phyloP scores from a whole-genome alignment of 1,139 yeast species.

The Geotrichum armillariae region DNA sequence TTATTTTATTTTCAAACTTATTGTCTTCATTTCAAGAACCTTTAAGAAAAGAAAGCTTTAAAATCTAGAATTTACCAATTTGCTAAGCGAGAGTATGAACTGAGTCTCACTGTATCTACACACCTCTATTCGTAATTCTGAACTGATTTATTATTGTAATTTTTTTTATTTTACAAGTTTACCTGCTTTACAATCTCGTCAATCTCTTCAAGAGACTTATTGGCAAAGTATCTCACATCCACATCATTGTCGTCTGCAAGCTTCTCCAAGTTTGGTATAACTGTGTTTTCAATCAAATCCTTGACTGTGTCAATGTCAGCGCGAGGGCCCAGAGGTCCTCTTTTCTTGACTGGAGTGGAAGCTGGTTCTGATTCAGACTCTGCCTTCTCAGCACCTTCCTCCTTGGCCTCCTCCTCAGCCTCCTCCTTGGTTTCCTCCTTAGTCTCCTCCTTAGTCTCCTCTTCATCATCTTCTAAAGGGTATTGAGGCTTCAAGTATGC shows the following conservation, averaged over 20 bases:
- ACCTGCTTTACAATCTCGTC: constrained; percentile 25
- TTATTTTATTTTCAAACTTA: no score
- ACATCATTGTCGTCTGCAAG: constrained; percentile 74
- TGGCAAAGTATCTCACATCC: constrained; percentile 88
- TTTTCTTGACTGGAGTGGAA: constrained; percentile 15
- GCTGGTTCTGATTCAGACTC: constrained; percentile 22
- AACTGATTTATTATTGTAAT: no score
- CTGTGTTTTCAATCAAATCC: constrained; percentile 52
- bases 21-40: no score
- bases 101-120: no score
- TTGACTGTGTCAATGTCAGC: constrained; percentile 26
- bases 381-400: constrained; percentile 1
- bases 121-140: no score
- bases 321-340: constrained; percentile 23
- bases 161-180: no score
- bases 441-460: constrained; percentile 12
- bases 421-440: constrained; percentile 5
- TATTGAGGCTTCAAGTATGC: constrained; percentile 42
- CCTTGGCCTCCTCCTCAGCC: background rate
- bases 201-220: constrained; percentile 46
- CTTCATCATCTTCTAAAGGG: constrained; percentile 26
- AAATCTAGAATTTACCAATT: no score
- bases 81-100: no score
- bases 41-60: no score
- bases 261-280: constrained; percentile 65